Evolutionary conservation across 495 filamentous ascomycete genomes (phyloP).

Genomic region (Podospora sp.): DNA sequence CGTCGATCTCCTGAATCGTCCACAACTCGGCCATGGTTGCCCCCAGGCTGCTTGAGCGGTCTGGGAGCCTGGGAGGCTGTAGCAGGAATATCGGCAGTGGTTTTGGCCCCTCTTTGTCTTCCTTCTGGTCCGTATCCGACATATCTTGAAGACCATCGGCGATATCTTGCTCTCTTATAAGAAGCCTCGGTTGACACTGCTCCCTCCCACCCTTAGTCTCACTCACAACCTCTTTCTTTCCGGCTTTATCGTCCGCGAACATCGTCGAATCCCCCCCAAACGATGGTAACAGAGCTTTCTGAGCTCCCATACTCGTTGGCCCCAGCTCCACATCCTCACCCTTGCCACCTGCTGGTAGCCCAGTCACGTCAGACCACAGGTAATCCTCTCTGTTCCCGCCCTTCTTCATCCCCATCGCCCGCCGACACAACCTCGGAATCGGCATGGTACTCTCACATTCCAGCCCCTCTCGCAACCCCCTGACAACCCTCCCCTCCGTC

Average conservation of each 20-base stretch:
- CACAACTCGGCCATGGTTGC: not conserved
- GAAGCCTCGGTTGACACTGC: not conserved
- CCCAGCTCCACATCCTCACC: not conserved
- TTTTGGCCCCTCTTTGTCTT: not conserved
- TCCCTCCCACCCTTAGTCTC: not conserved
- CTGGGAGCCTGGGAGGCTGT: not conserved
- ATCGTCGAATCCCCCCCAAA: not conserved
- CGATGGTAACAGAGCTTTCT: too few relatives aligned
- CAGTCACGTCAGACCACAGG: not conserved
- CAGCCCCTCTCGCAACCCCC: not conserved
- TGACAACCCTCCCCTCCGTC: not conserved
- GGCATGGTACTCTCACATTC: not conserved
- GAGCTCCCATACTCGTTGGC: not conserved
- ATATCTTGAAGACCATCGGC: not conserved
- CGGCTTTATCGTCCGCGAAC: not conserved
- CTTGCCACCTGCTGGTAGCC: not conserved
- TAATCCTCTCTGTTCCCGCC: not conserved
- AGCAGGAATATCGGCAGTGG: not conserved
- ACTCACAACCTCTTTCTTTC: not conserved
- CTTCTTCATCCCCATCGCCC: not conserved
- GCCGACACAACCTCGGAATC: not conserved
- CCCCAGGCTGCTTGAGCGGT: slow-evolving; percentile 1
- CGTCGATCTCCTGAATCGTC: not conserved
- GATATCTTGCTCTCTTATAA: not conserved
- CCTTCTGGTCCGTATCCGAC: not conserved